Percentiles rank a stretch among this genome's conserved stretches.
phyloP scores from a whole-genome alignment of 257 asterid genomes.

The Nemophila menziesii region DNA sequence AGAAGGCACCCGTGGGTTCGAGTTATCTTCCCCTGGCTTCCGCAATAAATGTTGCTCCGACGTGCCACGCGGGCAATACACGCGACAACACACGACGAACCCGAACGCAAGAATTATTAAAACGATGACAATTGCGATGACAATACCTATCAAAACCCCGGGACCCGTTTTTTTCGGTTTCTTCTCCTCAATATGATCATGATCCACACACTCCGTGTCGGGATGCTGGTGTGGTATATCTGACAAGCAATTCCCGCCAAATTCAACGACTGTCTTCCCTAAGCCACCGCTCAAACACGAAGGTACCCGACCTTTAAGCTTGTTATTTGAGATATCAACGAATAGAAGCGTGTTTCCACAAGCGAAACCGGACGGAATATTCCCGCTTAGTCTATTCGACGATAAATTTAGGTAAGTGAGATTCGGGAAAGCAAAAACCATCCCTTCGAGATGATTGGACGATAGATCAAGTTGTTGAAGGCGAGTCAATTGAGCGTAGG shows the following conservation, averaged over 20 bases:
- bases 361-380: conserved; percentile 24
- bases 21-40: conserved; percentile 34
- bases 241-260: conserved; percentile 42
- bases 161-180: conserved; percentile 17
- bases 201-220: conserved; percentile 23
- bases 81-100: conserved; percentile 32
- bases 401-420: conserved; percentile 33
- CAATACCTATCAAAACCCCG: conserved; percentile 31
- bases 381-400: conserved; percentile 37
- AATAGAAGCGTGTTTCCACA: conserved; percentile 33
- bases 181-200: conserved; percentile 5
- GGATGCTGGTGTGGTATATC: conserved; percentile 37
- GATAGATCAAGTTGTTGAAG: conserved; percentile 59
- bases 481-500: conserved; percentile 22
- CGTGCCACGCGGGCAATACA: conserved; percentile 28
- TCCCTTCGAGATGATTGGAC: conserved; percentile 30
- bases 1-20: conserved; percentile 27
- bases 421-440: conserved; percentile 28
- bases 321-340: conserved; percentile 53
- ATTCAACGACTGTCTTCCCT: conserved; percentile 19
- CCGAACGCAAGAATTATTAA: conserved; percentile 31
- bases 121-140: conserved; percentile 28
- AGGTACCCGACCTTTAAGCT: conserved; percentile 42
- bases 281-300: conserved; percentile 34
- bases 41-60: conserved; percentile 51